Evolutionary conservation across 2,329 filamentous ascomycete species (phyloP), one percentile per base, ranked within the genome.

Genomic region (Calonectria pauciramosa): DNA sequence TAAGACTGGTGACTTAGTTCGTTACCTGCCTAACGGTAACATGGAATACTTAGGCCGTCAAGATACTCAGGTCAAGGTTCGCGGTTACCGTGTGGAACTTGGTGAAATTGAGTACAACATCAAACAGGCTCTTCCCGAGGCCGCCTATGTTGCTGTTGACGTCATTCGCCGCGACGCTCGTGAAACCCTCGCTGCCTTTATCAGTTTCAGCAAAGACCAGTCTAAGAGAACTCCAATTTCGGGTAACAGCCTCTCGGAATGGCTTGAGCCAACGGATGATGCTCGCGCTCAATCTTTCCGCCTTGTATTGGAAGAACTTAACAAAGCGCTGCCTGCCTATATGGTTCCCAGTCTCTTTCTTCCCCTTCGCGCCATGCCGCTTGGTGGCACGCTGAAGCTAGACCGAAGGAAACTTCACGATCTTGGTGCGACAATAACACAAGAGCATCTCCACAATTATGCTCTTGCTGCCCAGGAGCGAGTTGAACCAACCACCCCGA

Each of bases 41-140:
- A 41, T 84, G 2, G 81, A 82, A 51, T 83, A 82, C 64, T 72
- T 83, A 1, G 80, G 80, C 1, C 80, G 82, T 16, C 78, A 80
- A 2, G 82, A 84, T n/a, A 66, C 70, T 18, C 82, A 83, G 54
- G 73, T 82, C 64, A 84, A 84, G 70, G 75, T 84, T 13, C 78
- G 82, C 26, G 82, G 83, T 13, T 78, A 84, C 11, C 80, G 83
- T 3, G 66, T 84, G 32, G 83, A 85, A 68, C 68, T 80, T 2
- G 78, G 70, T 0, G 82, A 84, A 41, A 78, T 84, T 3, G 82
- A 84, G 26, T 70, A 77, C 14, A 67, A 68, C 8, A 68, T 82
- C 7, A 68, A 70, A 26, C 72, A 38, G 4, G 70, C 77, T 10
- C 32, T 63, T 1, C 10, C 18, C 3, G 79, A 80, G 3, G 56